Evolutionary conservation across 768 basidiomycete species (phyloP).

Genomic region (Dentipellis fragilis): DNA sequence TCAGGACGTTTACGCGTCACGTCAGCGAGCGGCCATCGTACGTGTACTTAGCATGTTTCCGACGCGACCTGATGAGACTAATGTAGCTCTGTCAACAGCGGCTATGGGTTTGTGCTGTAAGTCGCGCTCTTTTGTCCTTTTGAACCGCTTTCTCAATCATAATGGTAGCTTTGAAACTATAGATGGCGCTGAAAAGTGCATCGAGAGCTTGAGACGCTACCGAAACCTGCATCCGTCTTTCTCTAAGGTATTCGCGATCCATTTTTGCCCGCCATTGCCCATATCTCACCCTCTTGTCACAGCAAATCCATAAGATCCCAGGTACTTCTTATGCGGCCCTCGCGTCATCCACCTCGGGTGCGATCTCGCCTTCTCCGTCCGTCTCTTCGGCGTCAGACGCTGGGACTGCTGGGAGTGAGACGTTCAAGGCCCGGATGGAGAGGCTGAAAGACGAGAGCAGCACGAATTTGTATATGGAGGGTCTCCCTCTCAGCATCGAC

Average conservation of each 20-base stretch:
- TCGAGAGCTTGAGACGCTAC: constrained; percentile 56
- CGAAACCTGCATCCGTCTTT: constrained; percentile 80
- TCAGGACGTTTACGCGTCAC: constrained; percentile 76
- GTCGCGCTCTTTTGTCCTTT: constrained; percentile 18
- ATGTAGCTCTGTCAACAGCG: constrained; percentile 28
- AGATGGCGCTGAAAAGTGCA: constrained; percentile 66
- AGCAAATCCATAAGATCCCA: constrained; percentile 76
- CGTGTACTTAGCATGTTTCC: constrained; percentile 19
- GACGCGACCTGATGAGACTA: not conserved
- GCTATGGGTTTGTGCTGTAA: constrained; percentile 74
- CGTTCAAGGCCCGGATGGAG: constrained; percentile 78
- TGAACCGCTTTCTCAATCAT: not conserved
- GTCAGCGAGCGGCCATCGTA: constrained; percentile 60
- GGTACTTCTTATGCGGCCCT: constrained; percentile 50
- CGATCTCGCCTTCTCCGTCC: constrained; percentile 4
- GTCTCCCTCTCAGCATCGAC: constrained; percentile 63
- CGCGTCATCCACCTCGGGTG: constrained; percentile 5
- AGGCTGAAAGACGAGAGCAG: constrained; percentile 53
- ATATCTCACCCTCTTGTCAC: not conserved
- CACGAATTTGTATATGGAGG: constrained; percentile 78
- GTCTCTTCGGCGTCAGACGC: constrained; percentile 4
- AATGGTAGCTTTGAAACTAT: constrained; percentile 51
- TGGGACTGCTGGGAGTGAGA: constrained; percentile 12
- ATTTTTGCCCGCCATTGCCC: not conserved
- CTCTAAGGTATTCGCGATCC: constrained; percentile 50